A percentile compares a stretch with the other conserved stretches of the same genome.
Evolutionary conservation across 345 rosid species (phyloP).

Genomic region (Passiflora organensis): DNA sequence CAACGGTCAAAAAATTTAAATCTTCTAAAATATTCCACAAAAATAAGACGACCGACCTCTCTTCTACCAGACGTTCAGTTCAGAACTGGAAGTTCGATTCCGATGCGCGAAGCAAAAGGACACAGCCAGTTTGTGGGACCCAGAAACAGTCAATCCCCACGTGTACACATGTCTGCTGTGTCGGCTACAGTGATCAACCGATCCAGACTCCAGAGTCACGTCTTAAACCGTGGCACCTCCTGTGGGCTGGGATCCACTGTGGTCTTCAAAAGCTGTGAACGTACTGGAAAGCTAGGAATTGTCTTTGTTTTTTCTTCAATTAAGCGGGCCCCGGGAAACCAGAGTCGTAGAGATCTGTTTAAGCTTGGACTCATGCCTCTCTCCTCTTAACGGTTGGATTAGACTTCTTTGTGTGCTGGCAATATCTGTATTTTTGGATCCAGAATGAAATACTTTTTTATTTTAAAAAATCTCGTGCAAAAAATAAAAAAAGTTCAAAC

Average conservation of each 20-base stretch:
- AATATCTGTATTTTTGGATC: no score
- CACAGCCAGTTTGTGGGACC: no score
- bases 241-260: background rate
- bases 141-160: slow-evolving; percentile 27
- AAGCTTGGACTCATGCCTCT: background rate
- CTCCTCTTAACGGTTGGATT: slow-evolving; percentile 13
- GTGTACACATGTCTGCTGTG: slow-evolving; percentile 32
- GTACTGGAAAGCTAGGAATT: slow-evolving; percentile 14
- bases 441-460: no score
- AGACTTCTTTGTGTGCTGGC: background rate
- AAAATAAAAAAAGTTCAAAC: no score
- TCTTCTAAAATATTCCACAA: no score
- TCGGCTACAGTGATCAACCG: slow-evolving; percentile 30
- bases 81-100: no score
- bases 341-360: background rate
- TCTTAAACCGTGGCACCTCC: slow-evolving; percentile 9
- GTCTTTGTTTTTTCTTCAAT: background rate
- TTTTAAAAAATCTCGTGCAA: no score
- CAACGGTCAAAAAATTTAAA: no score
- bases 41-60: no score
- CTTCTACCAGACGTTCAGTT: no score
- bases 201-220: slow-evolving; percentile 10
- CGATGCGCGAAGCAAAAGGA: no score
- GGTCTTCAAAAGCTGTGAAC: slow-evolving; percentile 10
- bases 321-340: background rate